phyloP scores from a whole-genome alignment of 306 rosid genomes.

The Acacia melanoxylon region DNA sequence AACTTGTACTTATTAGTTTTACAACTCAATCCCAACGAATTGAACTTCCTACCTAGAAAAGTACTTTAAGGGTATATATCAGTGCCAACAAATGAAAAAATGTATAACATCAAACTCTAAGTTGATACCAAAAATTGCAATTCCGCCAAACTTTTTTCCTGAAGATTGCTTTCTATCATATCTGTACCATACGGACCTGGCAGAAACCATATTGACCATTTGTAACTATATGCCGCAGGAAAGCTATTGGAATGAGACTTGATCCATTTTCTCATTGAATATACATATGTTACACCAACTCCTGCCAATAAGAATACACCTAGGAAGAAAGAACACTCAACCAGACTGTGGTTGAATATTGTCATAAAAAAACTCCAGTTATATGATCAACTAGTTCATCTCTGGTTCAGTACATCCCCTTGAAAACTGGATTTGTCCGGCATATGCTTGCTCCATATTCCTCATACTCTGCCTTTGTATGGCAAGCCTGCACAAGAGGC shows the following conservation, averaged over 20 bases:
- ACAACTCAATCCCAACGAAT: conserved; percentile 55
- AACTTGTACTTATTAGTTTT: conserved; percentile 41
- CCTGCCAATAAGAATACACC: conserved; percentile 32
- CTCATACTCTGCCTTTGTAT: conserved; percentile 96
- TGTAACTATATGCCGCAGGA: conserved; percentile 38
- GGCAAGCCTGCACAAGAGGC: conserved; percentile 80
- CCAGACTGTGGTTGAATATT: conserved; percentile 29
- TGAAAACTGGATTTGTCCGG: conserved; percentile 97
- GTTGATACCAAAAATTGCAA: conserved; percentile 62
- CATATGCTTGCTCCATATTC: conserved; percentile 98
- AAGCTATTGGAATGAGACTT: conserved; percentile 47
- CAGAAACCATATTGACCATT: conserved; percentile 38
- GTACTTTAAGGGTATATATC: conserved; percentile 32
- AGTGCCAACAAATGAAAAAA: conserved; percentile 45
- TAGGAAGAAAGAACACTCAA: conserved; percentile 31
- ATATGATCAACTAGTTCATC: conserved; percentile 30
- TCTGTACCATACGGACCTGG: conserved; percentile 43
- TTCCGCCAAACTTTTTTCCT: conserved; percentile 49
- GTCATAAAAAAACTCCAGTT: conserved; percentile 32
- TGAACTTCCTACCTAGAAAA: conserved; percentile 38
- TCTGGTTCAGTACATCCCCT: conserved; percentile 87
- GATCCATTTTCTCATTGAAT: conserved; percentile 49
- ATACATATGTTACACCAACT: conserved; percentile 59
- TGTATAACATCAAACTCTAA: conserved; percentile 41
- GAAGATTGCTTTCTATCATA: conserved; percentile 38